phyloP scores from a whole-genome alignment of 2,329 filamentous ascomycete genomes.

The Coleophoma crateriformis region DNA sequence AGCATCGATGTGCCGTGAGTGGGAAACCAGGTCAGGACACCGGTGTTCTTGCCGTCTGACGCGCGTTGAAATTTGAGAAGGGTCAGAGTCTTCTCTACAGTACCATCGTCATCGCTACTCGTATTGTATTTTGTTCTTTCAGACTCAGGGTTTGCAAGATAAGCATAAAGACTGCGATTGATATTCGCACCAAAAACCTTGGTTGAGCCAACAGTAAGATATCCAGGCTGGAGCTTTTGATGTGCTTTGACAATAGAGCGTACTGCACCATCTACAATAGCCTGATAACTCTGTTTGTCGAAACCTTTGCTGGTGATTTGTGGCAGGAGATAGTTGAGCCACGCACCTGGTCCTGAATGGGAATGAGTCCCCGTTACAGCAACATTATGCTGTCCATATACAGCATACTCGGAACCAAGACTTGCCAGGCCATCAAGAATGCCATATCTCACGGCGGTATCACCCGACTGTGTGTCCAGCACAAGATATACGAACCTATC shows the following conservation, averaged over 20 bases:
- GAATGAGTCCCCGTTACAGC: slow-evolving; percentile 91
- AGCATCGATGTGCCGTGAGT: slow-evolving; percentile 89
- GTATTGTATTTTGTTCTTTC: slow-evolving; percentile 66
- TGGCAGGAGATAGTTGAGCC: slow-evolving; percentile 90
- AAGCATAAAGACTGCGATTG: slow-evolving; percentile 84
- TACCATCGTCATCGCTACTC: slow-evolving; percentile 45
- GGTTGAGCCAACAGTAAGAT: slow-evolving; percentile 63
- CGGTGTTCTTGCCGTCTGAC: slow-evolving; percentile 70
- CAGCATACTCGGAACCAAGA: slow-evolving; percentile 65
- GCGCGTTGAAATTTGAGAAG: slow-evolving; percentile 72
- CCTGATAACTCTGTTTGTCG: slow-evolving; percentile 77
- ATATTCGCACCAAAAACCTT: slow-evolving; percentile 74
- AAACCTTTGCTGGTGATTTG: slow-evolving; percentile 88
- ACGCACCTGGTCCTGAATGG: slow-evolving; percentile 85
- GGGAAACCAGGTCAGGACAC: slow-evolving; percentile 84
- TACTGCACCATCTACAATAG: slow-evolving; percentile 81
- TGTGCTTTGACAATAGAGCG: slow-evolving; percentile 80
- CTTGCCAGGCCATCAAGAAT: slow-evolving; percentile 68
- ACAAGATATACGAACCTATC: slow-evolving; percentile 85
- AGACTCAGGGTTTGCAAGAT: slow-evolving; percentile 74
- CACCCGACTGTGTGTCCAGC: slow-evolving; percentile 80
- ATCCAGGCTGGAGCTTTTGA: slow-evolving; percentile 57
- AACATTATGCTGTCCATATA: slow-evolving; percentile 76
- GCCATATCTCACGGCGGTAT: slow-evolving; percentile 84
- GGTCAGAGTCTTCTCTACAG: slow-evolving; percentile 71